These are phyloP conservation scores for Kwoniella europaea DNA, from an alignment of 768 basidiomycete genomes.

Conservation along the genomic window DNA sequence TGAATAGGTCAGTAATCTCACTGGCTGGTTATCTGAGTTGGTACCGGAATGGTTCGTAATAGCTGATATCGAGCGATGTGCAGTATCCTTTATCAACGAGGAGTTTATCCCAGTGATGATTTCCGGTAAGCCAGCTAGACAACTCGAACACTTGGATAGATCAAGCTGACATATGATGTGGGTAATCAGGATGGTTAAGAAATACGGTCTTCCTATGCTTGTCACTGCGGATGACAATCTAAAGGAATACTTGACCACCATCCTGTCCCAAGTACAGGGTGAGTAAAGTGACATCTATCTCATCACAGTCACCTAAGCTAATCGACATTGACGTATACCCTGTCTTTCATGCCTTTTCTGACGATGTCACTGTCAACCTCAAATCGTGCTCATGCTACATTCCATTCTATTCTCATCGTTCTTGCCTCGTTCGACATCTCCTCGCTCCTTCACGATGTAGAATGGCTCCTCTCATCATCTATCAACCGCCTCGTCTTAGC, in stretches of 20 bases:
- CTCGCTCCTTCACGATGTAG: slow-evolving; percentile 60
- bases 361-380: no score
- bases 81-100: slow-evolving; percentile 94
- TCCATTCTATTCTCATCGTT: no score
- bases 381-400: no score
- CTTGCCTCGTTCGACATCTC: no score
- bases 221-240: slow-evolving; percentile 91
- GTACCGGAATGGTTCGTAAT: not conserved
- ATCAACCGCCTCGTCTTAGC: slow-evolving; percentile 94
- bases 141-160: not conserved
- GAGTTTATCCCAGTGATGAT: slow-evolving; percentile 96
- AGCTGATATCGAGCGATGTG: slow-evolving; percentile 2
- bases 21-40: slow-evolving; percentile 24
- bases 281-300: slow-evolving; percentile 50
- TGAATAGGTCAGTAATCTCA: slow-evolving; percentile 75
- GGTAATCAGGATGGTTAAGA: slow-evolving; percentile 82
- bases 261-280: slow-evolving; percentile 92
- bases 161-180: slow-evolving; percentile 4
- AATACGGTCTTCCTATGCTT: slow-evolving; percentile 94
- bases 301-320: no score
- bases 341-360: no score
- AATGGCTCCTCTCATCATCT: slow-evolving; percentile 90
- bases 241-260: slow-evolving; percentile 93
- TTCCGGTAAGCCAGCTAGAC: slow-evolving; percentile 62
- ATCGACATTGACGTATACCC: no score